Evolutionary conservation across 208 protist genomes (phyloP).

Genomic region (Crithidia bombi): DNA sequence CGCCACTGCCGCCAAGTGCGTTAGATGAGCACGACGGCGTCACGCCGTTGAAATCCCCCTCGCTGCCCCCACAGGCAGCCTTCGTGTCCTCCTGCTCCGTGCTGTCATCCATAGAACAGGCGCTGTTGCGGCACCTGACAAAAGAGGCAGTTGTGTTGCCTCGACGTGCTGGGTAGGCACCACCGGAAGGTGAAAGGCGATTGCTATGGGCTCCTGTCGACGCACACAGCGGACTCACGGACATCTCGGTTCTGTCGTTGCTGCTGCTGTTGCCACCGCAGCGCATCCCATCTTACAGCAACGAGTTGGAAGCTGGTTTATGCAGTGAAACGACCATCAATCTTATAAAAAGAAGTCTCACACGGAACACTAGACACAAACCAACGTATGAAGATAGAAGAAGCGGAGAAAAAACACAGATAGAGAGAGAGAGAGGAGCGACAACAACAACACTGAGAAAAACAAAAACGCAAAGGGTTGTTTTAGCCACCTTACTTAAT

Average conservation of each 20-base stretch:
- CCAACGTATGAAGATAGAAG: too few relatives aligned
- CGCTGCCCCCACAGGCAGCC: background rate
- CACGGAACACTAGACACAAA: too few relatives aligned
- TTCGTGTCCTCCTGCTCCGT: background rate
- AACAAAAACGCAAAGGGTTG: too few relatives aligned
- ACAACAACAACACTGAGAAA: too few relatives aligned
- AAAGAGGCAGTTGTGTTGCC: background rate
- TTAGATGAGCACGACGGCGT: constrained; percentile 5
- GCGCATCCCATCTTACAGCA: constrained; percentile 7
- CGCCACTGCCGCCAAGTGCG: background rate
- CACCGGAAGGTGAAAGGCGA: background rate
- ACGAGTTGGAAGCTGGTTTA: constrained; percentile 8
- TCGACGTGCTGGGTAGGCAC: background rate
- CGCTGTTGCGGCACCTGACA: constrained; percentile 6
- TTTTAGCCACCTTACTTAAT: too few relatives aligned
- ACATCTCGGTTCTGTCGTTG: background rate
- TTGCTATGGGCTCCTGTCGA: background rate
- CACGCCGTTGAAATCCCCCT: background rate
- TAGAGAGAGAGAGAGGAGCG: too few relatives aligned
- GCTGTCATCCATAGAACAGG: constrained; percentile 9
- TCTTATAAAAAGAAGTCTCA: too few relatives aligned
- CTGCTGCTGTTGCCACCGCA: too few relatives aligned
- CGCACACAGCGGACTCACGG: too few relatives aligned
- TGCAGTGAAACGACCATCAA: background rate
- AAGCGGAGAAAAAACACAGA: too few relatives aligned